These are phyloP conservation scores for Neofusicoccum parvum DNA, from an alignment of 2,329 filamentous ascomycete species.

Conservation along the genomic window DNA sequence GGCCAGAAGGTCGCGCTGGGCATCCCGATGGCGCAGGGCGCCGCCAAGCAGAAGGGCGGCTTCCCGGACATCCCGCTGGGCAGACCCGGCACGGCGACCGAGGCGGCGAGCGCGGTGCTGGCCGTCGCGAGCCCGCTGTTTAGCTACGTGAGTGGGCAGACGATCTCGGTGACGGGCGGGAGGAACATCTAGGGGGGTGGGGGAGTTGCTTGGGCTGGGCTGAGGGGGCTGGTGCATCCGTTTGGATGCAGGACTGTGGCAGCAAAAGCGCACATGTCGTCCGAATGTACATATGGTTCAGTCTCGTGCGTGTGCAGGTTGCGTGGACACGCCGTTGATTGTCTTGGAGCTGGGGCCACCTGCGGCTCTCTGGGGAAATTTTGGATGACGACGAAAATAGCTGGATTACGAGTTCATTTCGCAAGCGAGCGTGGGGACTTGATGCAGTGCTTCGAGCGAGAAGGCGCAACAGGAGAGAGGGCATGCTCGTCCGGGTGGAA, in stretches of 20 bases:
- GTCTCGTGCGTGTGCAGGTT: neutral
- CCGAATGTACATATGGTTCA: too few species aligned
- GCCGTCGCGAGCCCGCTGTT: slow-evolving; percentile 81
- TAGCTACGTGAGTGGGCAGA: slow-evolving; percentile 84
- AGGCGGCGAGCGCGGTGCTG: slow-evolving; percentile 77
- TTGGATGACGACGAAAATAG: neutral
- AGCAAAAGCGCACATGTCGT: too few species aligned
- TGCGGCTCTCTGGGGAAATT: neutral
- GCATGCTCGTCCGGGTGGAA: too few species aligned
- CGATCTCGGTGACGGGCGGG: slow-evolving; percentile 82
- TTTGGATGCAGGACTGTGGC: too few species aligned
- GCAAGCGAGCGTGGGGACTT: too few species aligned
- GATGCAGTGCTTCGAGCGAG: too few species aligned
- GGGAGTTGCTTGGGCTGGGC: neutral
- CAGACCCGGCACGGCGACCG: slow-evolving; percentile 74
- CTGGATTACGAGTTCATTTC: neutral
- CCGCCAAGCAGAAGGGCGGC: slow-evolving; percentile 38
- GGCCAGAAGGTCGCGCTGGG: slow-evolving; percentile 57
- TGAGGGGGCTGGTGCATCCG: too few species aligned
- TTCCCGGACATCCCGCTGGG: slow-evolving; percentile 73
- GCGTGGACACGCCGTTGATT: neutral
- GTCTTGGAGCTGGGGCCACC: neutral
- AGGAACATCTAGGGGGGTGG: slow-evolving; percentile 56
- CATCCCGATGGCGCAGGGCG: slow-evolving; percentile 46
- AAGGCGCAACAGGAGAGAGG: too few species aligned